phyloP scores from a whole-genome alignment of 2,329 filamentous ascomycete species.

The Alternaria novae-zelandiae region DNA sequence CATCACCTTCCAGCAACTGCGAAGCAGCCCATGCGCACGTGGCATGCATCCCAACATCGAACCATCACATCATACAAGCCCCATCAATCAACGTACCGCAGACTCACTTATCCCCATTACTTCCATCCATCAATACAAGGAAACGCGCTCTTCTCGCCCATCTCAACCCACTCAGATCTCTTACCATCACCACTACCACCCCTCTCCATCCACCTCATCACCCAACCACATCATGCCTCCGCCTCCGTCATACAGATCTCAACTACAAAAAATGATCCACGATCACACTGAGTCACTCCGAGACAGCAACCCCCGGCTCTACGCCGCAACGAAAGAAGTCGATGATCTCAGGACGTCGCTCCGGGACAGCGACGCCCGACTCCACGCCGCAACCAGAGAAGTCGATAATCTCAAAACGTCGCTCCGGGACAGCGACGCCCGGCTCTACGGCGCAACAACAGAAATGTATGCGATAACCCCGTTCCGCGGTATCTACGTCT shows the following conservation, averaged over 20 bases:
- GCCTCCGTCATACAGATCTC: neutral
- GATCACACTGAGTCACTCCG: neutral
- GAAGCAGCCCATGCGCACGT: rapidly evolving
- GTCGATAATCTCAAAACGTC: neutral
- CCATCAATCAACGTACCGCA: neutral
- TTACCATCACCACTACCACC: neutral
- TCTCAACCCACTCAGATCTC: neutral
- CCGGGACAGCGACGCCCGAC: neutral
- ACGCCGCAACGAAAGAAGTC: neutral
- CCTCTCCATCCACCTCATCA: neutral
- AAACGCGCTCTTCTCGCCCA: neutral
- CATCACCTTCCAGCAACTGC: neutral
- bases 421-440: neutral
- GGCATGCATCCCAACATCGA: neutral
- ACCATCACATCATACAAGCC: neutral
- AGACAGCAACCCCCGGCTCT: neutral
- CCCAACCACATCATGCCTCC: neutral
- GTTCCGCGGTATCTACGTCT: neutral
- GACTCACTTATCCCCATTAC: neutral
- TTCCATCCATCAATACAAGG: neutral
- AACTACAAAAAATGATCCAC: neutral
- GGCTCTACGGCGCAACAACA: neutral
- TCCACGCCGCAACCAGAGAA: neutral
- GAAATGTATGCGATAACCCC: neutral
- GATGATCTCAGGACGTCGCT: neutral